These are phyloP conservation scores for Fusarium sp. DNA, from an alignment of 2,329 filamentous ascomycete species.

Conservation along the genomic window DNA sequence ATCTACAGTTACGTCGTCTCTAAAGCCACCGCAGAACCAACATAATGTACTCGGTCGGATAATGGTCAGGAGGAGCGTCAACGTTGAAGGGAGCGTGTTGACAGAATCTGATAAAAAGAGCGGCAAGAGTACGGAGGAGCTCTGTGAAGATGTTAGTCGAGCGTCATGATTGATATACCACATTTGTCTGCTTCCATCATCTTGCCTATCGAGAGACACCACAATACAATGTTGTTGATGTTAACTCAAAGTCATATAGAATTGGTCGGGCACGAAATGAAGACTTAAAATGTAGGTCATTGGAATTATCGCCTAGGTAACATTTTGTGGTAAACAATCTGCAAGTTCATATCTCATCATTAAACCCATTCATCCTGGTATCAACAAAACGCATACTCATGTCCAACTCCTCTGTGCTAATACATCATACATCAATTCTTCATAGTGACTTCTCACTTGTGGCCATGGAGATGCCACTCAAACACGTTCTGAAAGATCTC, in stretches of 20 bases:
- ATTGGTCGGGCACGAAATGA: background rate
- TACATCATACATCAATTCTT: background rate
- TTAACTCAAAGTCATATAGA: background rate
- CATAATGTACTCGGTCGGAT: background rate
- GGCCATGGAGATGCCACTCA: conserved; percentile 78
- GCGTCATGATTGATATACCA: background rate
- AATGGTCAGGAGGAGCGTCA: conserved; percentile 4
- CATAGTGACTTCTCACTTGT: conserved; percentile 29
- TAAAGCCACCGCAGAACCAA: conserved; percentile 8
- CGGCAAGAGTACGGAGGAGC: conserved; percentile 8
- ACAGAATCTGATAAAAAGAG: conserved; percentile 15
- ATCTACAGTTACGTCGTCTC: conserved; percentile 8
- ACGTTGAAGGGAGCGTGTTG: conserved; percentile 7
- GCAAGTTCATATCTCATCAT: background rate
- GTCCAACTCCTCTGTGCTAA: conserved; percentile 5
- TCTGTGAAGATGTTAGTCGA: background rate
- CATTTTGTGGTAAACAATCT: background rate
- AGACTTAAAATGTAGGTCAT: background rate
- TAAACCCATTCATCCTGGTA: conserved; percentile 16
- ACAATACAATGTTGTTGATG: no score
- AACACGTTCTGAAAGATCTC: conserved; percentile 82
- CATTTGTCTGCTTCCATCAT: background rate
- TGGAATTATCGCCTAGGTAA: background rate
- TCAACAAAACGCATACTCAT: conserved; percentile 11
- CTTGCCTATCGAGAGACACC: background rate